Conservation (phyloP, 2,329 filamentous ascomycete species). For the Biscogniauxia mediterranea region DNA sequence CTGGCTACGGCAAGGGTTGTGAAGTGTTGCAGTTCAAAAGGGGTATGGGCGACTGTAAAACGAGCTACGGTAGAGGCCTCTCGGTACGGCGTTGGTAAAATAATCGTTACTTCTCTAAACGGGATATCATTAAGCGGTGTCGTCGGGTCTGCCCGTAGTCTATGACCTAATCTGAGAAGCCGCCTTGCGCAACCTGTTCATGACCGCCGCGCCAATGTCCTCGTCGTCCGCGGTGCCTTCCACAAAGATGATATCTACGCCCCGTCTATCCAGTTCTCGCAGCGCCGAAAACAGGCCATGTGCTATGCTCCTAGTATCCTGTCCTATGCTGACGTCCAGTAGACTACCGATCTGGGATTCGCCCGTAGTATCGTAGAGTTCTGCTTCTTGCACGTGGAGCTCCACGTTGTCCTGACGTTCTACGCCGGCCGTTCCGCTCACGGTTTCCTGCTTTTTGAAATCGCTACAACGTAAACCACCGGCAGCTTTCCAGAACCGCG, state of each 20-base stretch:
- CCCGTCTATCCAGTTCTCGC: slow-evolving; percentile 75
- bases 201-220: slow-evolving; percentile 81
- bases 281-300: slow-evolving; percentile 85
- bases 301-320: slow-evolving; percentile 70
- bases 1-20: slow-evolving; percentile 82
- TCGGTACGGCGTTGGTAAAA: slow-evolving; percentile 31
- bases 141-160: slow-evolving; percentile 31
- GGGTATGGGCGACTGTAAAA: slow-evolving; percentile 2
- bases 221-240: slow-evolving; percentile 81
- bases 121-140: slow-evolving; percentile 21
- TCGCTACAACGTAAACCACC: slow-evolving; percentile 39
- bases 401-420: slow-evolving; percentile 27
- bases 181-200: slow-evolving; percentile 80
- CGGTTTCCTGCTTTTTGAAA: slow-evolving; percentile 30
- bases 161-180: slow-evolving; percentile 59
- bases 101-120: slow-evolving; percentile 22
- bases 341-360: slow-evolving; percentile 39
- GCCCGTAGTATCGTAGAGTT: slow-evolving; percentile 35
- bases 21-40: slow-evolving; percentile 27
- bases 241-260: slow-evolving; percentile 82
- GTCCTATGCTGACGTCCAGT: slow-evolving; percentile 73
- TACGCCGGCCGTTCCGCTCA: slow-evolving; percentile 21
- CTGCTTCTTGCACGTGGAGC: slow-evolving; percentile 41
- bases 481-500: slow-evolving; percentile 49
- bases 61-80: slow-evolving; percentile 21